A percentile compares a stretch with the other conserved stretches of the same genome.
Evolutionary conservation across 306 rosid genomes (phyloP).

Genomic region (Sicyos edulis): DNA sequence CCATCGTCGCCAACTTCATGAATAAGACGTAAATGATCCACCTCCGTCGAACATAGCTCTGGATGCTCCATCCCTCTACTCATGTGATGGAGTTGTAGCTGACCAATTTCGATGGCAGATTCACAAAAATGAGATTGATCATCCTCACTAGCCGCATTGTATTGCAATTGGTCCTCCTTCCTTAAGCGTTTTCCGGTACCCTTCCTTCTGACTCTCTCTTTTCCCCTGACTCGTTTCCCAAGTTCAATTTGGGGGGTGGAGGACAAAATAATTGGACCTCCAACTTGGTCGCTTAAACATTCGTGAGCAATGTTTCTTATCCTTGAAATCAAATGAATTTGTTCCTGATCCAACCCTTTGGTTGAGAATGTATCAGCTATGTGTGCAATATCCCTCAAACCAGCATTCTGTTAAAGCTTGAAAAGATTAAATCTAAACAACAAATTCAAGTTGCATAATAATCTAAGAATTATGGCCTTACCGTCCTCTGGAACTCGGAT

Average conservation of each 20-base stretch:
- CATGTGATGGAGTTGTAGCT: slow-evolving; percentile 38
- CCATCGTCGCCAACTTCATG: slow-evolving; percentile 42
- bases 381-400: slow-evolving; percentile 88
- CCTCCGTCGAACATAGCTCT: slow-evolving; percentile 42
- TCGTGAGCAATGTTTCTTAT: slow-evolving; percentile 80
- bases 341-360: slow-evolving; percentile 75
- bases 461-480: slow-evolving; percentile 41
- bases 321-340: slow-evolving; percentile 70
- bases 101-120: slow-evolving; percentile 52
- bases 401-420: slow-evolving; percentile 67
- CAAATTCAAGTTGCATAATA: slow-evolving; percentile 11
- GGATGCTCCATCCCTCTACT: slow-evolving; percentile 52
- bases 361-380: slow-evolving; percentile 86
- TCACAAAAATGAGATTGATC: slow-evolving; percentile 69
- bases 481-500: slow-evolving; percentile 95
- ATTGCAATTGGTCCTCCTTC: slow-evolving; percentile 59
- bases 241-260: slow-evolving; percentile 47
- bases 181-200: slow-evolving; percentile 67
- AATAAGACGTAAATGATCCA: slow-evolving; percentile 42
- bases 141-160: slow-evolving; percentile 58
- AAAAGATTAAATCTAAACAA: slow-evolving; percentile 15
- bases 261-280: slow-evolving; percentile 57
- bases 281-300: slow-evolving; percentile 91
- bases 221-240: slow-evolving; percentile 86
- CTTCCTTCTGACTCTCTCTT: slow-evolving; percentile 91